Evolutionary conservation across 331 rosid genomes (phyloP), one percentile per base, ranked within the genome.

Genomic region (Rhamnella rubrinervis): DNA sequence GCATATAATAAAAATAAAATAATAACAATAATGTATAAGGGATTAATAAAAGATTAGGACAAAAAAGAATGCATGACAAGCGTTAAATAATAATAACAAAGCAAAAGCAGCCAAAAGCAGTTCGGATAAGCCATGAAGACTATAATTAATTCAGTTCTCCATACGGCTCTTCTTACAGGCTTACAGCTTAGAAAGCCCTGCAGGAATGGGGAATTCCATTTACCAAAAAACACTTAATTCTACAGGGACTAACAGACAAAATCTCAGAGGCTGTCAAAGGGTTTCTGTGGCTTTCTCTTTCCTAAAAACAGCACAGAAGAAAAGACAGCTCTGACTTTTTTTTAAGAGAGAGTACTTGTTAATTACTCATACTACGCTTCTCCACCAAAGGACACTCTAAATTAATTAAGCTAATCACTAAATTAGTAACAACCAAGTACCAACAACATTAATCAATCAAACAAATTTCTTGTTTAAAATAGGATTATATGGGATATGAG

Each of bases 241-340:
- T 13, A 8, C 2, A 0, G 9, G 20, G 16, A 63, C 59, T 41
- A 76, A 71, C 66, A 53, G 61, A 73, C 79, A 80, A 74, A 80
- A 80, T 84, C 75, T 72, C 72, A 74, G 73, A 53, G 73, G 71
- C 80, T 56, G 64, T 71, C 78, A 40, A 50, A 3, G 6, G 2
- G 11, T 44, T 44, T 44, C 12, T 44, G 11, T 44, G 0, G 11
- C 35, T 14, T 4, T 15, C 37, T 16, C 11, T 8, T 40, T 0
- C 40, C 39, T 20, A 20, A 26, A 26, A 63, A 50, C 56, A 66
- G 15, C 52, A 65, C 61, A 17, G 40, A 21, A 52, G 76, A 65
- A 49, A 41, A 67, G 49, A 44, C 78, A 80, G 62, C 70, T 75
- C 81, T 70, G 68, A 46, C 56, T 55, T 39, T 56, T 23, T 23